These are phyloP conservation scores for Tarenaya hassleriana DNA, from an alignment of 345 rosid species.

Conservation along the genomic window DNA sequence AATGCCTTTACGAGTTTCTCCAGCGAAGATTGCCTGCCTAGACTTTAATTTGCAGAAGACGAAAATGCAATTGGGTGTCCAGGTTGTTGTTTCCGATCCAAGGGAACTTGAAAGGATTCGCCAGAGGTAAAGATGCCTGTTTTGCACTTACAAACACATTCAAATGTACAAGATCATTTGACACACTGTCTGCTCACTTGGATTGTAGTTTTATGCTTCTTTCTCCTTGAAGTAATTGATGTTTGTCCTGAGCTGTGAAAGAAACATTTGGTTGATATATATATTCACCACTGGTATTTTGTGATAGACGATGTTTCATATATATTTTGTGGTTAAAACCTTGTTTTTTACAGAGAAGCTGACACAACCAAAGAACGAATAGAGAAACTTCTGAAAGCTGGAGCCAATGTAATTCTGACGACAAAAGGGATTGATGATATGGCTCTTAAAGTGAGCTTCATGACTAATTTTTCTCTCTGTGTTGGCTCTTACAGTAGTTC, in stretches of 20 bases:
- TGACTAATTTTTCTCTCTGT: background rate
- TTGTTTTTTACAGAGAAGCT: conserved; percentile 61
- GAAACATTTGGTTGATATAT: background rate
- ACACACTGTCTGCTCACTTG: background rate
- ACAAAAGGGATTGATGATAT: conserved; percentile 99
- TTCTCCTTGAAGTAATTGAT: background rate
- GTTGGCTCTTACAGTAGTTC: background rate
- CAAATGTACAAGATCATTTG: background rate
- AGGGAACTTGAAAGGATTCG: conserved; percentile 98
- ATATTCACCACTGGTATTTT: background rate
- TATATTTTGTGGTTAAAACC: background rate
- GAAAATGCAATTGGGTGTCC: conserved; percentile 95
- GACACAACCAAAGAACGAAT: conserved; percentile 97
- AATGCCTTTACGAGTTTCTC: conserved; percentile 83
- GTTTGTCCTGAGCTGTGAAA: background rate
- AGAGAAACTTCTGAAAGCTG: conserved; percentile 86
- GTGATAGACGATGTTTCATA: background rate
- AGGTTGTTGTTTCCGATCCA: conserved; percentile 86
- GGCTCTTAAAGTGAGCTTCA: conserved; percentile 73
- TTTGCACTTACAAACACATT: background rate
- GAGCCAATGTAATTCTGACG: conserved; percentile 94
- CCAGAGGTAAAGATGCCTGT: conserved; percentile 47
- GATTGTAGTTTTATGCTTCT: conserved; percentile 5
- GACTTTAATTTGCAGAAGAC: conserved; percentile 96
- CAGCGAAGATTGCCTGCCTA: conserved; percentile 90